Base-by-base conservation (phyloP, 352 stramenopile genomes). In the Globisporangium echinulatum region DNA sequence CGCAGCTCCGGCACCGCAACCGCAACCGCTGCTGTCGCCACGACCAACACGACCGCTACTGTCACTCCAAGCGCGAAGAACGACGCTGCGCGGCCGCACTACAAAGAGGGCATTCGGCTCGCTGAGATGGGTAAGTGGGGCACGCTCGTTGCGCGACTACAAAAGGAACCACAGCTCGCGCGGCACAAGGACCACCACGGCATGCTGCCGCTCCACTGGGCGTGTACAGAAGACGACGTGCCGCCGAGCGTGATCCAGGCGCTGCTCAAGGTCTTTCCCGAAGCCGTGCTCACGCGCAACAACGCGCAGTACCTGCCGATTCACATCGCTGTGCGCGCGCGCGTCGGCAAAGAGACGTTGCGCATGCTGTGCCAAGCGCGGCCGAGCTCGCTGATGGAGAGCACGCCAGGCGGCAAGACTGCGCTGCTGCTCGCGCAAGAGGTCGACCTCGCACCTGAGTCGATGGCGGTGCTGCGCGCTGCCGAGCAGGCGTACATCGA, bases 151-250 rank as follows among this genome's bases (percentile, higher is more conserved):
- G 72, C 77, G 8, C 74, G 78, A 17, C 63, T 94, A 44, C 57
- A 66, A 9, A 70, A 68, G 7, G 74, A 90, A 49, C 79, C 82
- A 39, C 73, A 87, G 57, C 69, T 90, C n/a, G 84, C 84, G 43
- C 69, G 75, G 25, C 82, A 92, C 62, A 84, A 85, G 44, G 84
- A 94, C 66, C 84, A 91, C 57, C 83, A 94, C 61, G 84, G 84
- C 40, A 93, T 93, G 84, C 61, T 92, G 61, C 84, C 84, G 44
- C 65, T 93, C 19, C 84, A 93, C 68, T 93, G 84, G 84, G 84
- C 84, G 25, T 93, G 84, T 52, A 91, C 82, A 0, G 84, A 94
- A 63, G 69, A 88, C 61, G 81, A 94, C 58, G 82, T 83, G n/a
- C 77, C 79, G 4, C 57, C 79, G 4, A 74, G 68, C 13, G 79